These are phyloP conservation scores for Knufia fluminis DNA, from an alignment of 2,329 filamentous ascomycete species.

Conservation along the genomic window DNA sequence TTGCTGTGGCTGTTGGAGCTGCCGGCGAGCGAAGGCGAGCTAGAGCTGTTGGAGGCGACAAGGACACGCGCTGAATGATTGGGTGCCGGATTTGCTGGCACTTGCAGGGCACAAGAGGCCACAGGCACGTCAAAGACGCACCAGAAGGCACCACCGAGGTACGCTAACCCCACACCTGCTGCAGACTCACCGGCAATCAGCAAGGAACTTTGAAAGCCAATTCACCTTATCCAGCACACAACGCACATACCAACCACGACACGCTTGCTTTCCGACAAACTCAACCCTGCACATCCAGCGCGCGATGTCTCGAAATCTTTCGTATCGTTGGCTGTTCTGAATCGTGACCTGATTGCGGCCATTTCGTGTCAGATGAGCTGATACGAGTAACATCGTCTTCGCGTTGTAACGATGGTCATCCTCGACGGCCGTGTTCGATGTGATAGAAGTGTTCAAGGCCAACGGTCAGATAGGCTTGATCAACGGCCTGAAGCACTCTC, in stretches of 20 bases:
- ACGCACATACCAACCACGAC: not conserved
- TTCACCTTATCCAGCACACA: not conserved
- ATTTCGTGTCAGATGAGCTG: conserved; percentile 7
- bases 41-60: conserved; percentile 5
- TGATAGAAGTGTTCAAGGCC: not conserved
- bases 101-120: conserved; percentile 7
- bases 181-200: conserved; percentile 1
- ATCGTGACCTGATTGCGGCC: conserved; percentile 1
- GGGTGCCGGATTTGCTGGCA: not conserved
- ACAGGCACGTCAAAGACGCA: conserved; percentile 3
- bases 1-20: conserved; percentile 2
- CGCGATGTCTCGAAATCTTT: conserved; percentile 5
- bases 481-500: conserved; percentile 3
- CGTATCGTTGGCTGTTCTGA: conserved; percentile 8
- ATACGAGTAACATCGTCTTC: not conserved
- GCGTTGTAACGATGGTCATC: not conserved
- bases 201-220: conserved; percentile 6
- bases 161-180: not conserved
- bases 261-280: not conserved
- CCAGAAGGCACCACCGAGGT: conserved; percentile 6
- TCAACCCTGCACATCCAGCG: not conserved
- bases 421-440: not conserved
- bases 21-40: conserved; percentile 1
- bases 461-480: conserved; percentile 3
- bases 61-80: conserved; percentile 4